Conservation (phyloP, 2,329 filamentous ascomycete genomes). For the Microcera coccophila region DNA sequence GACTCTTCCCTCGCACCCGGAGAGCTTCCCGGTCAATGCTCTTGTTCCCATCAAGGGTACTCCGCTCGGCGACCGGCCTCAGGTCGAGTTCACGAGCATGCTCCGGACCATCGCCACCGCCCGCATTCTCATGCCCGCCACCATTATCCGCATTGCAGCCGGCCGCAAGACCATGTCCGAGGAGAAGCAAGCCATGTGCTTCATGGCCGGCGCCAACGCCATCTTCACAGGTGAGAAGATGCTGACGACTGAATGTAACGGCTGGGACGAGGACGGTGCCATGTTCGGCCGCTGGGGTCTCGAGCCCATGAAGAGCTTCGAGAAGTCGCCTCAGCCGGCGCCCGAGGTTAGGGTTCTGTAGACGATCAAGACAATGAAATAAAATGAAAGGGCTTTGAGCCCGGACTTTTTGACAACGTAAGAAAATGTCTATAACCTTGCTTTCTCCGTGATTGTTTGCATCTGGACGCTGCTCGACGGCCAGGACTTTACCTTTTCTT, state of each 20-base stretch:
- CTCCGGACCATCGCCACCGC: constrained; percentile 82
- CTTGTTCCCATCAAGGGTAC: constrained; percentile 89
- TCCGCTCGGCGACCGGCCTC: constrained; percentile 69
- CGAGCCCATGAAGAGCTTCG: constrained; percentile 65
- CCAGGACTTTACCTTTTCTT: background rate
- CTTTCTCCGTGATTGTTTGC: background rate
- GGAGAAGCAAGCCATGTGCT: constrained; percentile 85
- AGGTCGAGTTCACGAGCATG: constrained; percentile 72
- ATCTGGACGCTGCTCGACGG: background rate
- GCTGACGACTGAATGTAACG: constrained; percentile 86
- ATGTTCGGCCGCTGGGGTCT: constrained; percentile 85
- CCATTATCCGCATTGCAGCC: constrained; percentile 82
- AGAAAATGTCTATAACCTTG: background rate
- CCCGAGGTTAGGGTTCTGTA: constrained; percentile 26
- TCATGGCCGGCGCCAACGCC: constrained; percentile 89
- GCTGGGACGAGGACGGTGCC: constrained; percentile 81
- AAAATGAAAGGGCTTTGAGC: background rate
- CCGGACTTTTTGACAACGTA: background rate
- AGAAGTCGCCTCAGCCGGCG: constrained; percentile 30
- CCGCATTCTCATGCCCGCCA: constrained; percentile 74
- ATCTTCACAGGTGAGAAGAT: constrained; percentile 95
- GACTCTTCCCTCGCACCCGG: constrained; percentile 76
- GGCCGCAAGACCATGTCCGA: constrained; percentile 80
- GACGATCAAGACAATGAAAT: background rate
- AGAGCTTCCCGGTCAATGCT: constrained; percentile 88